Base-by-base conservation (phyloP, 257 asterid species). In the Galeopsis tetrahit region DNA sequence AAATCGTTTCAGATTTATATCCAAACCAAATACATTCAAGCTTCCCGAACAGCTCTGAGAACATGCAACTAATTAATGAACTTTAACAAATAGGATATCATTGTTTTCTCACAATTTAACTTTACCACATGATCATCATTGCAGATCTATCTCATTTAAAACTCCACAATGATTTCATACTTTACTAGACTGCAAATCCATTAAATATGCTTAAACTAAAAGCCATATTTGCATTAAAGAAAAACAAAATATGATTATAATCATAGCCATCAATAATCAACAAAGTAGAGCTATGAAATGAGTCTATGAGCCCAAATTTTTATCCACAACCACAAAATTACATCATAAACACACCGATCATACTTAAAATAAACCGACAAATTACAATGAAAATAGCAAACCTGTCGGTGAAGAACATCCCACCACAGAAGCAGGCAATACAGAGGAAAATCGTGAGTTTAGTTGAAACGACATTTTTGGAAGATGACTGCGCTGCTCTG, bases 321-420 rank as follows among this genome's bases (percentile, higher is more conserved):
- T 31, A 70, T 14, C 75, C 61, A 48, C 13, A 48, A 10, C 75
- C 61, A 48, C 13, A 48, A 10, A 62, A 65, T 21, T 36, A 44
- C 33, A 62, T 34, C 36, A 34, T 39, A 32, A 63, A 14, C 14
- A 32, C 66, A 38, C 62, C n/a, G 0, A 40, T 35, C 49, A 55
- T n/a, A 40, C 32, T 48, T 1, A 48, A 40, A 44, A 38, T 44
- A 17, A 64, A 58, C 1, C 28, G 13, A 59, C 57, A 53, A 36
- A n/a, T 53, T 9, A 53, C 61, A 60, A 49, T 59, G 2, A 51
- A 49, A 70, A 33, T 34, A 72, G 33, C 5, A 35, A 75, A 91
- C 97, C 97, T 87, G 88, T 87, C 89, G 69, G 95, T 89, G 90
- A 87, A 89, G 79, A 91, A 86, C 97, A 91, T 91, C 79, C 97